Conservation (phyloP, 208 protist genomes). For the Entamoeba histolytica region DNA sequence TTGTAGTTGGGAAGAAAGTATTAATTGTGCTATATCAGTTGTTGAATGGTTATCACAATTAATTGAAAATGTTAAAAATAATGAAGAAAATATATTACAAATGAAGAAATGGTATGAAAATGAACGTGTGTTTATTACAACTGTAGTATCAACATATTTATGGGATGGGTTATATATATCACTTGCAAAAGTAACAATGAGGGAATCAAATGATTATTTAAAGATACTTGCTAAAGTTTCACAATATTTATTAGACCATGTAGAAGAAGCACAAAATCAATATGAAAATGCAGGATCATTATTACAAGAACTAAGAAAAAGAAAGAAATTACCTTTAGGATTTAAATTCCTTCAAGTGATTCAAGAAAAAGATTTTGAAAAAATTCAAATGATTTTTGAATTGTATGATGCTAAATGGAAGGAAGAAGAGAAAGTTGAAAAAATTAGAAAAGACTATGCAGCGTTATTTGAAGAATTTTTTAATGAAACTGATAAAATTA, state of each 20-base stretch:
- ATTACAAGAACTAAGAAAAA: not conserved
- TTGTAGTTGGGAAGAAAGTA: not conserved
- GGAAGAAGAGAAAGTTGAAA: not conserved
- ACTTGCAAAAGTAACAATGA: not conserved
- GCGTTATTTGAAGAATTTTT: not conserved
- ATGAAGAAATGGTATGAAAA: not conserved
- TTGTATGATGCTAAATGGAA: not conserved
- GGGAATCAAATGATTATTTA: not conserved
- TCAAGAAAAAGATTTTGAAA: not conserved
- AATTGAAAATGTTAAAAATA: not conserved
- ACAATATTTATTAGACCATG: not conserved
- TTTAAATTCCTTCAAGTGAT: not conserved
- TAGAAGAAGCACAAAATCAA: not conserved
- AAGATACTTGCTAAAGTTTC: not conserved
- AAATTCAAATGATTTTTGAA: not conserved
- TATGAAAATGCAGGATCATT: not conserved
- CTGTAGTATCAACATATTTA: not conserved
- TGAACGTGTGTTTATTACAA: not conserved
- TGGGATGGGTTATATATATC: not conserved
- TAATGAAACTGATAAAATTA: not conserved
- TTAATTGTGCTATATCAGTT: not conserved
- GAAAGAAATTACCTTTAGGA: not conserved
- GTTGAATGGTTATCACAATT: not conserved
- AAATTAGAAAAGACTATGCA: not conserved
- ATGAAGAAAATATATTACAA: not conserved